Evolutionary conservation across 306 rosid genomes (phyloP), one percentile per base, ranked within the genome.

Genomic region (Castanopsis chinensis): DNA sequence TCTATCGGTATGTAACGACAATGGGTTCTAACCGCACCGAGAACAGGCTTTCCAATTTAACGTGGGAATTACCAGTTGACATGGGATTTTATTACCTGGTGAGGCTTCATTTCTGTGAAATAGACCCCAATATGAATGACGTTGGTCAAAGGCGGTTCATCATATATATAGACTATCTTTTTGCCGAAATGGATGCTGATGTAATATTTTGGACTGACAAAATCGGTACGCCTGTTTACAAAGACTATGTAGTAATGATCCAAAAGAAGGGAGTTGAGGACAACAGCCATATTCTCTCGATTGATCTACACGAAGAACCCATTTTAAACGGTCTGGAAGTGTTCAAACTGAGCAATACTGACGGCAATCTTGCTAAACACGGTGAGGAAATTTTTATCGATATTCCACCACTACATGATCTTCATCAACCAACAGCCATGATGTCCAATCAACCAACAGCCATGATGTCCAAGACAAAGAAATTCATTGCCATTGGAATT

Each of bases 161-260:
- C 0, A 58, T 58, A 13, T 8, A 0, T 10, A 58, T 58, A 10
- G 32, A 58, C 65, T 1, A 3, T 3, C 13, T 8, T 1, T 0
- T 21, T 1, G 65, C 30, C 2, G 65, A 58, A 0, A 0, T 1
- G 0, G 0, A 0, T 1, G 65, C 65, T 21, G 65, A 58, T 58
- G 17, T 58, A 58, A 0, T 58, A 0, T 0, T 0, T 0, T 58
- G 65, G 65, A 10, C 15, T 1, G 6, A 6, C 10, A 10, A 25
- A 1, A 1, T 0, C 0, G 28, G 23, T 4, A 58, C 1, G 1
- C 64, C 64, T 3, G 0, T 20, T 11, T 58, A 58, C 17, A 21
- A 10, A 27, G 64, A 58, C 64, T 58, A 20, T 0, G 64, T 58
- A 1, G 64, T 58, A 58, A 0, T 0, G 2, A 58, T 58, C 17